Base-by-base conservation (phyloP, 2,329 filamentous ascomycete genomes). In the Ambrosiella beaveri region DNA sequence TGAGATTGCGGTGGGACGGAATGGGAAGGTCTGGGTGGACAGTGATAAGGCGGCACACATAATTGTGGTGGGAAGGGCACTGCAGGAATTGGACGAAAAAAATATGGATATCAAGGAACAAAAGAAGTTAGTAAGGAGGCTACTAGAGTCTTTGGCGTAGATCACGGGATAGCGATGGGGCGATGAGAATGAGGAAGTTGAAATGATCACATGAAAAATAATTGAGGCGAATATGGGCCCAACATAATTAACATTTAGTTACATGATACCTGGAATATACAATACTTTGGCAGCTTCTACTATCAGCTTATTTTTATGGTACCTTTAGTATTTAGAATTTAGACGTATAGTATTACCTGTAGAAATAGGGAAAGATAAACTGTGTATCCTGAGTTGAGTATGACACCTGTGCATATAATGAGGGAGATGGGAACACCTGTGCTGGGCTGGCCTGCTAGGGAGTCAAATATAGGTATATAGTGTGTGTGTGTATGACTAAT, bases 1-100 rank as follows among this genome's bases (percentile, higher is more conserved):
- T 68, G 93, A 98, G 74, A 86, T 94, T 61, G 91, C 91, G 0
- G 86, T 95, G 7, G 93, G 93, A 15, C 81, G 88, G 66, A 98
- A 98, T 69, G 93, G 93, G 45, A 84, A 81, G 68, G 79, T 97
- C 19, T 97, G 93, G 89, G 86, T 97, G 12, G 84, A 91, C 66
- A 89, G 85, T 63, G 86, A 85, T 36, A 85, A 75, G 62, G 72
- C 84, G 41, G 85, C 79, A 71, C 82, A 81, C 38, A 84, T 89
- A 7, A 73, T 95, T 62, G 78, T 81, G 0, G 86, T 97, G 58
- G 91, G 90, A 1, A 81, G 80, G 64, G 86, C 88, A 49, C 73
- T 98, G 53, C 77, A 78, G 65, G 80, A 87, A 67, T 85, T 84
- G n/a, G 90, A 97, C 67, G 78, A 84, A 65, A 76, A 77, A 57